A percentile compares a stretch with the other conserved stretches of the same genome.
phyloP scores from a whole-genome alignment of 1,284 basidiomycete genomes.

The Puccinia brachypodii region DNA sequence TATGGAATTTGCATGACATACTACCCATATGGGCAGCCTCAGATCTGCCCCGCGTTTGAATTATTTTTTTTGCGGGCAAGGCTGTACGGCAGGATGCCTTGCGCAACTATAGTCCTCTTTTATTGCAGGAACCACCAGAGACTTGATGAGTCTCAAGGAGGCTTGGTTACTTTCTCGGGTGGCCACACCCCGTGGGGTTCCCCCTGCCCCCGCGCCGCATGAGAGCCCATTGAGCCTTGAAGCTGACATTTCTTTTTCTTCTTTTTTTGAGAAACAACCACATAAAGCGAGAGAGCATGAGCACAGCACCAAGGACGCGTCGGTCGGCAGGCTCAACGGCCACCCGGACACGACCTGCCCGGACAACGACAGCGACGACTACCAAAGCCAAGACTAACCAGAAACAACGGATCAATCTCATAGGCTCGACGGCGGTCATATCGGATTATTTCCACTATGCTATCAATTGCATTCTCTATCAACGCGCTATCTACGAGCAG shows the following conservation, averaged over 20 bases:
- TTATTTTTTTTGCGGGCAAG: neutral
- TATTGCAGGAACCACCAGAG: too few relatives aligned
- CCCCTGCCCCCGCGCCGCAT: too few relatives aligned
- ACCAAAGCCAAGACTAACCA: constrained; percentile 54
- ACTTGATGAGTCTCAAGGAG: too few relatives aligned
- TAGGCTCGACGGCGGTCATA: constrained; percentile 91
- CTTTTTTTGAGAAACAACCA: too few relatives aligned
- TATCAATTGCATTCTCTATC: constrained; percentile 96
- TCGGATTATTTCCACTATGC: constrained; percentile 99
- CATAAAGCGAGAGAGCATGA: too few relatives aligned
- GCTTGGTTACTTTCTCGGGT: too few relatives aligned
- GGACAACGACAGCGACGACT: neutral
- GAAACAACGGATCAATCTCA: constrained; percentile 74
- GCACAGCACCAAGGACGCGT: neutral
- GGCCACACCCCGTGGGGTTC: too few relatives aligned
- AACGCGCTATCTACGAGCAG: constrained; percentile 92
- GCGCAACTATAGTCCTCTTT: neutral
- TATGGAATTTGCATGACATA: neutral
- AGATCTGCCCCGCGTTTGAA: neutral
- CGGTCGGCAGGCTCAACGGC: constrained; percentile 2
- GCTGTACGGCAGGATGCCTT: neutral
- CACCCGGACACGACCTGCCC: neutral
- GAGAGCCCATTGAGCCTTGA: too few relatives aligned
- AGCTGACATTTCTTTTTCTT: too few relatives aligned
- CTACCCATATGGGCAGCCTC: neutral